phyloP scores from a whole-genome alignment of 805 yeast genomes.

The Danielozyma ontarioensis region DNA sequence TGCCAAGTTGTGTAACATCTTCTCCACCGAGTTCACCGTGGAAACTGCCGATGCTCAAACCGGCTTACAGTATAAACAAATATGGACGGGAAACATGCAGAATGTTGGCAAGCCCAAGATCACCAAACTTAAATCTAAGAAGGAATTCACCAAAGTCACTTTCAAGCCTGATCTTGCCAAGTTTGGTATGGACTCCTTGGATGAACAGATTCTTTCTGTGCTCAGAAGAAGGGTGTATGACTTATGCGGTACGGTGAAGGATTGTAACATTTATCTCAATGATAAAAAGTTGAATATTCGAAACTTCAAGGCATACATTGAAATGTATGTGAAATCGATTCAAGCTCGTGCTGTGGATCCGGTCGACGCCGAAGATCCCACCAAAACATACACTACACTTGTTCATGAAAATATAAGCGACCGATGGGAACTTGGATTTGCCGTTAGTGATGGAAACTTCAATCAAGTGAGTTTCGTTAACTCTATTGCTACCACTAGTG shows the following conservation, averaged over 20 bases:
- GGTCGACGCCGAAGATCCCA: constrained; percentile 17
- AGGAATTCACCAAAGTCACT: constrained; percentile 80
- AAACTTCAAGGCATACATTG: constrained; percentile 83
- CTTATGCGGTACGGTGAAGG: constrained; percentile 88
- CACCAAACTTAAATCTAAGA: constrained; percentile 48
- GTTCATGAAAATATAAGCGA: constrained; percentile 78
- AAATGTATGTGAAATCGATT: constrained; percentile 78
- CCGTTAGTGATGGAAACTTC: constrained; percentile 83
- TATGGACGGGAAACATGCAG: constrained; percentile 86
- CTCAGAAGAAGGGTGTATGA: constrained; percentile 92
- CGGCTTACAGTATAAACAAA: constrained; percentile 66
- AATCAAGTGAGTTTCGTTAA: constrained; percentile 96
- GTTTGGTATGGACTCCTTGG: constrained; percentile 81
- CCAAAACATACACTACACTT: constrained; percentile 39
- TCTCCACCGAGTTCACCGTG: constrained; percentile 78
- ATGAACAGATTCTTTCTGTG: constrained; percentile 77
- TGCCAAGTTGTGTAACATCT: constrained; percentile 94
- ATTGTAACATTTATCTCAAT: constrained; percentile 72
- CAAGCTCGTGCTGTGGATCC: constrained; percentile 43
- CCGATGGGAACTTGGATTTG: constrained; percentile 95
- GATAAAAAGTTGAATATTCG: constrained; percentile 64
- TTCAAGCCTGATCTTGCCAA: constrained; percentile 83
- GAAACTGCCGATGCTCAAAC: constrained; percentile 80
- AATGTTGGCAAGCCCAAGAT: constrained; percentile 73
- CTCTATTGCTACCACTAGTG: constrained; percentile 94